phyloP scores from a whole-genome alignment of 306 rosid genomes.

The Trichosanthes cucumerina region DNA sequence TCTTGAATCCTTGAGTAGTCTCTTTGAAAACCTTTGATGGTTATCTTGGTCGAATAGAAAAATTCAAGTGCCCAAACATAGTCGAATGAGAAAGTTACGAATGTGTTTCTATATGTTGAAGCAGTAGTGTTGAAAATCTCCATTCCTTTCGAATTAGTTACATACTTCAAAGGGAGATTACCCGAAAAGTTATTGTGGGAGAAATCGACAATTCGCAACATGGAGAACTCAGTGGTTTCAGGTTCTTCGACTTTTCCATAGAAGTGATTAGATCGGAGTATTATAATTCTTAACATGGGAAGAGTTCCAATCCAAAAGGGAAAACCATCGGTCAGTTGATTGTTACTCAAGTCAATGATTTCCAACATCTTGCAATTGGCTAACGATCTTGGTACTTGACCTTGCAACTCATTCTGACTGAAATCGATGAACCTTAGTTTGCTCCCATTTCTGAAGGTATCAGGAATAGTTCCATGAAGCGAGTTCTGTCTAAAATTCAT shows the following conservation, averaged over 20 bases:
- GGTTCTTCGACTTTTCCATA: conserved; percentile 13
- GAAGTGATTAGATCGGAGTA: conserved; percentile 13
- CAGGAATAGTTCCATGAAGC: background rate
- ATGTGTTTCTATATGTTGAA: background rate
- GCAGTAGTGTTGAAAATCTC: background rate
- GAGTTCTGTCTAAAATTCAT: background rate
- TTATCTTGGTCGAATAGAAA: background rate
- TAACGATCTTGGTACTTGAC: conserved; percentile 14
- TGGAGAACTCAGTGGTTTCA: background rate
- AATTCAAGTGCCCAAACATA: background rate
- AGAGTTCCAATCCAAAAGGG: conserved; percentile 21
- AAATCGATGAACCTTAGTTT: conserved; percentile 10
- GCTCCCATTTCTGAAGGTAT: background rate
- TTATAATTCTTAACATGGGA: background rate
- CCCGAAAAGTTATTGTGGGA: conserved; percentile 11
- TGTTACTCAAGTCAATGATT: conserved; percentile 12
- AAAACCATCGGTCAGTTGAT: background rate
- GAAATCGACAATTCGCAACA: conserved; percentile 12
- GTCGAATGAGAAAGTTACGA: background rate
- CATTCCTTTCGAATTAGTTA: conserved; percentile 9
- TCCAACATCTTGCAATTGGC: conserved; percentile 7
- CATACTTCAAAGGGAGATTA: conserved; percentile 3
- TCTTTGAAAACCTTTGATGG: conserved; percentile 11
- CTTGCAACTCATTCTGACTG: conserved; percentile 16
- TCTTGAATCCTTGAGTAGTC: background rate